phyloP scores from a whole-genome alignment of 495 filamentous ascomycete species.

The Evernia prunastri region DNA sequence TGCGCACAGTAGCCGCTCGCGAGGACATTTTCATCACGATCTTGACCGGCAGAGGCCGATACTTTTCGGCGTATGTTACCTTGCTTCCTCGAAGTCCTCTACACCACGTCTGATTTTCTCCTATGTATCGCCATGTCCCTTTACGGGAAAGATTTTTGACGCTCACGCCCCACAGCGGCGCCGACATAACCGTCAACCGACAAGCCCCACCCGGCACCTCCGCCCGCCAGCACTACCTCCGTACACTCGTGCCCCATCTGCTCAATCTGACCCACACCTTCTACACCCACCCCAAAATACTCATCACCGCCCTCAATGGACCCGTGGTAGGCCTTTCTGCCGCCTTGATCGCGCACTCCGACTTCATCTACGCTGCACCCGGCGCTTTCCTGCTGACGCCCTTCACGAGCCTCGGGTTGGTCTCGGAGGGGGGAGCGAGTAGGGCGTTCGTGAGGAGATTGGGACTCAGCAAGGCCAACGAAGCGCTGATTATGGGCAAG shows the following conservation, averaged over 20 bases:
- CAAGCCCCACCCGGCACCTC: slow-evolving; percentile 34
- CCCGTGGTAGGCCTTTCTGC: slow-evolving; percentile 87
- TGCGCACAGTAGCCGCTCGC: slow-evolving; percentile 68
- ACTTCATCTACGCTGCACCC: slow-evolving; percentile 87
- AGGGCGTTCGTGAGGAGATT: slow-evolving; percentile 72
- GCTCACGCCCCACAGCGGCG: too few species aligned
- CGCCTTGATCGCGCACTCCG: slow-evolving; percentile 69
- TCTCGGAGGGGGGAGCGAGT: slow-evolving; percentile 79
- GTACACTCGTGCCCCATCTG: slow-evolving; percentile 73
- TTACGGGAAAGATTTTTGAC: too few species aligned
- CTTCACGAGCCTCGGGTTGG: slow-evolving; percentile 83
- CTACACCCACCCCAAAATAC: slow-evolving; percentile 91
- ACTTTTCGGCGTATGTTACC: slow-evolving; percentile 96
- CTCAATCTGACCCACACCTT: slow-evolving; percentile 82
- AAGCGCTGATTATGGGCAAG: slow-evolving; percentile 88
- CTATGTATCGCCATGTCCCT: too few species aligned
- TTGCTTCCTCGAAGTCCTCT: too few species aligned
- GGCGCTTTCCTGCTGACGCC: slow-evolving; percentile 85
- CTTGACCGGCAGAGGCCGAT: slow-evolving; percentile 79
- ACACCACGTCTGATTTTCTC: too few species aligned
- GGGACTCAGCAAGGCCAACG: slow-evolving; percentile 82
- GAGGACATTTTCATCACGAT: slow-evolving; percentile 82
- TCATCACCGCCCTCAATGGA: slow-evolving; percentile 88
- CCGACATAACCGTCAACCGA: slow-evolving; percentile 58
- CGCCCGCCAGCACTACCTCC: slow-evolving; percentile 48